These are phyloP conservation scores for Aureobasidium namibiae DNA, from an alignment of 2,329 filamentous ascomycete species.

Conservation along the genomic window DNA sequence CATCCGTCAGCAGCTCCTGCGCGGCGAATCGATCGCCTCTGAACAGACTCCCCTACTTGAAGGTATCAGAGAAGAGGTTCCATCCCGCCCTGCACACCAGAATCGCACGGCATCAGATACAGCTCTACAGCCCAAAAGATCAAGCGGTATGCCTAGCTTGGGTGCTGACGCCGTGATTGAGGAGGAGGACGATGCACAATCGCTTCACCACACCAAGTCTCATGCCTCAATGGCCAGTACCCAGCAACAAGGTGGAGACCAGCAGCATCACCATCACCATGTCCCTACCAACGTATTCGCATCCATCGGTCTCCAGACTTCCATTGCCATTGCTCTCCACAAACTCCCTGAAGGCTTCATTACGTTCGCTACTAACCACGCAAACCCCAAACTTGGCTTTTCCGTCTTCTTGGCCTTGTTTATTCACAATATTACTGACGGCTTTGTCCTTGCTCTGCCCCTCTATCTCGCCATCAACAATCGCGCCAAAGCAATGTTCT, in stretches of 20 bases:
- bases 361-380: conserved; percentile 95
- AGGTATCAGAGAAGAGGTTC: conserved; percentile 16
- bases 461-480: conserved; percentile 84
- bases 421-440: conserved; percentile 97
- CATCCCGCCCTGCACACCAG: not conserved
- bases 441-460: conserved; percentile 86
- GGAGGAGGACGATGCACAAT: not conserved
- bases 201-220: not conserved
- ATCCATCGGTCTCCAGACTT: conserved; percentile 91
- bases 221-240: conserved; percentile 13
- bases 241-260: not conserved
- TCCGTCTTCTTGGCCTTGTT: conserved; percentile 92
- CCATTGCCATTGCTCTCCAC: conserved; percentile 88
- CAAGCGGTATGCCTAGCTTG: not conserved
- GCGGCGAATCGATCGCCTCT: conserved; percentile 18
- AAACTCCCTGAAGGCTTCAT: conserved; percentile 85
- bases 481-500: conserved; percentile 72
- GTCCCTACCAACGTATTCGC: conserved; percentile 90
- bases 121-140: not conserved
- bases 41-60: conserved; percentile 25
- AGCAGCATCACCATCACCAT: conserved; percentile 66
- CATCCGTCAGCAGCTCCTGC: conserved; percentile 6
- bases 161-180: conserved; percentile 7
- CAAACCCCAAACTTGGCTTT: conserved; percentile 78
- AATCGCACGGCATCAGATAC: not conserved